Base-by-base conservation (phyloP, 805 yeast species). In the Myxozyma neotropica region DNA sequence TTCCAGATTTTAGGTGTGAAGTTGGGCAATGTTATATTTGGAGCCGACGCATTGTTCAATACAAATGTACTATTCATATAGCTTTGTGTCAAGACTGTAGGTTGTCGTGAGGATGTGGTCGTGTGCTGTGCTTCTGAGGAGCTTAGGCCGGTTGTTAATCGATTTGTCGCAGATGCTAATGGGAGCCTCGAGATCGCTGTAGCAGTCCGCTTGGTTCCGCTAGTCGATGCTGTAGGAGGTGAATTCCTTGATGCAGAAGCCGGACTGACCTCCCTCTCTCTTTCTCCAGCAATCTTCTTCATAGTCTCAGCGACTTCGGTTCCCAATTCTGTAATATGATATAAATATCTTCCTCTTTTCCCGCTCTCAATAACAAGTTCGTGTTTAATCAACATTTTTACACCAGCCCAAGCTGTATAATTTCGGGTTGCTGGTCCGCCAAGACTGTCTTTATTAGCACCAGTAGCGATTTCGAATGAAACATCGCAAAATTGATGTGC, bases 361-460 rank as follows among this genome's bases (percentile, higher is more conserved):
- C 62, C 60, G 7, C 23, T 43, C 49, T 61, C 58, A 29, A 49
- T 35, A 19, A 56, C 64, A 19, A 61, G 57, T 15, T 55, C 61
- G n/a, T 65, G 57, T 39, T 52, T 65, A 19, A 83, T 68, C 55
- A 93, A 74, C 1, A 86, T 83, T 60, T 86, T 86, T 36, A 86
- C 76, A 7, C 89, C 78, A 19, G 75, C 77, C 96, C 96, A 89
- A 0, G 95, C 93, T 1, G 89, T 83, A 69, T 87, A 83, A 67
- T 80, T 81, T 52, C 84, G 87, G 23, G 23, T 27, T 4, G 47
- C 21, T 8, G 55, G 51, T 2, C 64, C 64, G 15, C 68, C 64
- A 31, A n/a, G 54, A 26, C 17, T 52, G 54, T 53, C 57, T 26
- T 15, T 23, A 31, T 53, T 58, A 2, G 39, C 4, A 21, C 55